Evolutionary conservation across 106 monocot species (phyloP), one percentile per base, ranked within the genome.

Genomic region (Amphibolis antarctica): DNA sequence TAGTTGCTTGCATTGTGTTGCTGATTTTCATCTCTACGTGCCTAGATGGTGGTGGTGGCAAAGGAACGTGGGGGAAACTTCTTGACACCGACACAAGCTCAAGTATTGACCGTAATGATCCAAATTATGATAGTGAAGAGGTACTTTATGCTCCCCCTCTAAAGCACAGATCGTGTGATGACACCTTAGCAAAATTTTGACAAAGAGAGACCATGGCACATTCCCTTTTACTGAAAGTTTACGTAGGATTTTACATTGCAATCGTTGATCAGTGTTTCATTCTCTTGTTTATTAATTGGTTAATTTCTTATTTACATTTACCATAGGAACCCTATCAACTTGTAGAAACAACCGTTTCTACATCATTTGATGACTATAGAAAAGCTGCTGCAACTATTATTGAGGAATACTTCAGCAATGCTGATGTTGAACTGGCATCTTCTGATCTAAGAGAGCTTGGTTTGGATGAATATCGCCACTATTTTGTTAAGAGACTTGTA

Each of bases 1-100:
- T 36, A 4, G 7, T 36, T 36, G 36, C 36, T 36, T 36, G 36
- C 7, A 36, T 7, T 36, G 36, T 36, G 2, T 7, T n/a, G n/a
- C n/a, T n/a, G n/a, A n/a, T n/a, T n/a, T n/a, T n/a, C n/a, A n/a
- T n/a, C n/a, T n/a, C n/a, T n/a, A n/a, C n/a, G n/a, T 11, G 36
- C 50, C 18, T 74, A 98, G 96, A 90, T 70, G 96, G 96, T 76
- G 96, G 74, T 63, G 96, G 96, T 14, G 96, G 96, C 15, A 98
- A 98, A 87, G 96, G 96, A 26, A 98, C 96, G 27, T 98, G 96
- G 96, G 96, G 96, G 28, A 98, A 86, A 70, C 82, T 98, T 21
- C 72, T 98, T 21, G 90, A 98, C 51, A 82, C 80, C 53, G 78
- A 78, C 44, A 24, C 68, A 27, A 78, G 78, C 59, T 56, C 78